phyloP scores from a whole-genome alignment of 176 grass and related monocot species.

The Typha latifolia region DNA sequence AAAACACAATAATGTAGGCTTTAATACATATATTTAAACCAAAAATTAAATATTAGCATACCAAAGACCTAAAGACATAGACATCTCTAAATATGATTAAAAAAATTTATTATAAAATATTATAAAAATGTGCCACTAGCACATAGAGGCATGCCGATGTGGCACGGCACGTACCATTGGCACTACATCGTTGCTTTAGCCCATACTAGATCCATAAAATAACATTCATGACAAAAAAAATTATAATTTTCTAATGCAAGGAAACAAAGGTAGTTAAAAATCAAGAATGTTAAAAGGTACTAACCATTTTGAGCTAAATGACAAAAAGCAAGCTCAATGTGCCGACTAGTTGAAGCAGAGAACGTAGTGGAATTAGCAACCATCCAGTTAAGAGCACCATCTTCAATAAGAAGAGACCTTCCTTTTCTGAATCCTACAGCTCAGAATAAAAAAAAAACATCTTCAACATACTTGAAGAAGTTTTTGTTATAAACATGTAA shows the following conservation, averaged over 20 bases:
- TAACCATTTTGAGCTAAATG: constrained; percentile 92
- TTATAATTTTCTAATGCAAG: constrained; percentile 1
- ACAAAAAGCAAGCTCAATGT: constrained; percentile 82
- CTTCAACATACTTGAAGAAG: too few species aligned
- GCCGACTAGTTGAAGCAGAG: constrained; percentile 44
- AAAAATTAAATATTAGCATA: too few species aligned
- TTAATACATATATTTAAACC: too few species aligned
- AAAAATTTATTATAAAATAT: too few species aligned
- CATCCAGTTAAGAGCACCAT: constrained; percentile 65
- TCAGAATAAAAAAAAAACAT: background rate
- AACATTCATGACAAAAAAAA: background rate
- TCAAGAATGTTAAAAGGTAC: background rate
- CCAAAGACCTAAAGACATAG: too few species aligned
- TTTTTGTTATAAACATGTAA: background rate
- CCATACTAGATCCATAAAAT: too few species aligned
- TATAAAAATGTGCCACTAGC: too few species aligned
- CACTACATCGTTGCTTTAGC: too few species aligned
- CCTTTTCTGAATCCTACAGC: constrained; percentile 65
- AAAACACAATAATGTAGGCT: too few species aligned
- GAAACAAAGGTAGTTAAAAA: background rate
- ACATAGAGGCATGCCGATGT: too few species aligned
- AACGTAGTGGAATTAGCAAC: constrained; percentile 46
- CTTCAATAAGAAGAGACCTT: constrained; percentile 82
- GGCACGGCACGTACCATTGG: too few species aligned
- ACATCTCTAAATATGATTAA: too few species aligned